Conservation (phyloP, 2,329 filamentous ascomycete genomes). For the Lasiodiplodia sp. region DNA sequence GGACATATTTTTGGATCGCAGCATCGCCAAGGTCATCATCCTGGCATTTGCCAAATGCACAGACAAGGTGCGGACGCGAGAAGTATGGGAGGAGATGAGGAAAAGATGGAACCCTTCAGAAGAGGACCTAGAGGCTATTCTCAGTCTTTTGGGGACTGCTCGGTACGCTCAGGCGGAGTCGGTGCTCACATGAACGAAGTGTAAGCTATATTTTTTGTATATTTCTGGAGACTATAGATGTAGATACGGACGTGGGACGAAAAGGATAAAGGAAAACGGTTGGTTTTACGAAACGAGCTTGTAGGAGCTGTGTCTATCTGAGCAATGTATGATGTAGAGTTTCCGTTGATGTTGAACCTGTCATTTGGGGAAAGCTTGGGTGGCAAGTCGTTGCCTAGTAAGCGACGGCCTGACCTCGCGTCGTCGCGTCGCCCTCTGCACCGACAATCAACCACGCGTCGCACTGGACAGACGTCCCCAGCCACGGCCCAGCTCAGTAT, state of each 20-base stretch:
- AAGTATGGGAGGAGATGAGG: slow-evolving; percentile 60
- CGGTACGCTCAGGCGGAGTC: neutral
- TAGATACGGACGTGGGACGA: neutral
- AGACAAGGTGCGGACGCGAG: slow-evolving; percentile 59
- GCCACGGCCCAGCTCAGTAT: neutral
- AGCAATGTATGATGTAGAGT: neutral
- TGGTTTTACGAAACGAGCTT: neutral
- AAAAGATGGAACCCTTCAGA: slow-evolving; percentile 46
- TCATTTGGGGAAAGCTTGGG: slow-evolving; percentile 22
- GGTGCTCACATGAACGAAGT: neutral
- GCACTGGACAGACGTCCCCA: neutral
- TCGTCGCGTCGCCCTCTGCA: neutral
- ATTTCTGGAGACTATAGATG: slow-evolving; percentile 3
- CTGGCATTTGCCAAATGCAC: slow-evolving; percentile 70
- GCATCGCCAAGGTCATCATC: slow-evolving; percentile 67
- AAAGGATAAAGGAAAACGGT: neutral
- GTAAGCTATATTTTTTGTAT: neutral
- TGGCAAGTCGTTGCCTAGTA: slow-evolving; percentile 15
- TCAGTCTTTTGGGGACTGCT: neutral
- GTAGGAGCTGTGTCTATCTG: neutral
- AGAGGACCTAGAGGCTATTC: slow-evolving; percentile 41
- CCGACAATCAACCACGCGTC: neutral
- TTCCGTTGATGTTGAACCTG: slow-evolving; percentile 4
- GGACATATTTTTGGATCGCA: slow-evolving; percentile 46
- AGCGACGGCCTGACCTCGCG: slow-evolving; percentile 14